A percentile compares a stretch with the other conserved stretches of the same genome.
These are phyloP conservation scores for Paracoccidioides brasiliensis DNA, from an alignment of 2,329 filamentous ascomycete genomes.

Conservation along the genomic window DNA sequence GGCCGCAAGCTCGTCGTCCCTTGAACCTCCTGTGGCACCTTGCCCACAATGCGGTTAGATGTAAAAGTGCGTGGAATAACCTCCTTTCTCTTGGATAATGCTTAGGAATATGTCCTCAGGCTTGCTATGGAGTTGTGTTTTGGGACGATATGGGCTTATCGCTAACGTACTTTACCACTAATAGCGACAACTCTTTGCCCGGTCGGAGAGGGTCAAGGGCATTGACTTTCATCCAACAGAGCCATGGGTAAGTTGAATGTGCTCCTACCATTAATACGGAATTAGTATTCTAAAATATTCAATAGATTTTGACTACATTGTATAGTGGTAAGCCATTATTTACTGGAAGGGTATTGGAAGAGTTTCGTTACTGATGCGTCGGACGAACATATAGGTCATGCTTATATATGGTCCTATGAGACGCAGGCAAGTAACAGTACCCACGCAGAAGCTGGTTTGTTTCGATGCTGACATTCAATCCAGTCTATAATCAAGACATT, in stretches of 20 bases:
- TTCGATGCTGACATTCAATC: slow-evolving; percentile 13
- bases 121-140: slow-evolving; percentile 1
- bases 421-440: slow-evolving; percentile 48
- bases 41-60: slow-evolving; percentile 44
- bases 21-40: slow-evolving; percentile 13
- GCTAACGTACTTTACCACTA: slow-evolving; percentile 29
- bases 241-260: slow-evolving; percentile 58
- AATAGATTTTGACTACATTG: slow-evolving; percentile 67
- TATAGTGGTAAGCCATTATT: slow-evolving; percentile 62
- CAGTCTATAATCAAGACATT: slow-evolving; percentile 93
- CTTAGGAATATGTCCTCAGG: neutral
- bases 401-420: slow-evolving; percentile 98
- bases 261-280: neutral
- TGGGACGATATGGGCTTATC: slow-evolving; percentile 1
- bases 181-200: slow-evolving; percentile 69
- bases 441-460: neutral
- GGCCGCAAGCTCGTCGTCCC: slow-evolving; percentile 18
- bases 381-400: slow-evolving; percentile 55
- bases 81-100: neutral
- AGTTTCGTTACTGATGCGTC: slow-evolving; percentile 5
- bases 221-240: slow-evolving; percentile 96
- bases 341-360: neutral
- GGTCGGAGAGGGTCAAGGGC: slow-evolving; percentile 91
- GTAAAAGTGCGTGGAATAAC: slow-evolving; percentile 38
- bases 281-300: slow-evolving; percentile 14